Percentiles rank a stretch among this genome's conserved stretches.
phyloP scores from a whole-genome alignment of 2,329 filamentous ascomycete genomes.

The Leptodontidium sp. region DNA sequence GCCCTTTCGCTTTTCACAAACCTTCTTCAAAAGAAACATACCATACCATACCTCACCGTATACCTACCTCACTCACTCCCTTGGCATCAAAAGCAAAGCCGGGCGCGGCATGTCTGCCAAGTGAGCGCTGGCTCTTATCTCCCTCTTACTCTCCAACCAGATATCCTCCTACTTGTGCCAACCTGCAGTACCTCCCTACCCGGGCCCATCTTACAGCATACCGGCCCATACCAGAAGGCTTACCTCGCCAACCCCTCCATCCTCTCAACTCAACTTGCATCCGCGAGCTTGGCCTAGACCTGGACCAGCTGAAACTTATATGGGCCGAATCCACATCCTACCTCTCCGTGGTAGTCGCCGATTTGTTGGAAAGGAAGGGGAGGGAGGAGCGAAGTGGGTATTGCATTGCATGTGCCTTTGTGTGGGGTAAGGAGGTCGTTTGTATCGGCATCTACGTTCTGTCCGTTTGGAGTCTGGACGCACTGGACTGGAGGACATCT shows the following conservation, averaged over 20 bases:
- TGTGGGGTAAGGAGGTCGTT: neutral
- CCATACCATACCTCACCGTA: neutral
- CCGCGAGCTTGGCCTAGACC: constrained; percentile 15
- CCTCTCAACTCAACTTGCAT: neutral
- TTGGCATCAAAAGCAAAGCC: constrained; percentile 23
- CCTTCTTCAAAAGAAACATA: neutral
- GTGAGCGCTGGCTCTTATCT: constrained; percentile 1
- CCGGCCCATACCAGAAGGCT: constrained; percentile 4
- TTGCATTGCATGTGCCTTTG: neutral
- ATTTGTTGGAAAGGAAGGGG: no score
- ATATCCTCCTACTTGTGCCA: neutral
- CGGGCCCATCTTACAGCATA: constrained; percentile 12
- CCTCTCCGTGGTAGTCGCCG: neutral
- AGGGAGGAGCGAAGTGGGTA: neutral
- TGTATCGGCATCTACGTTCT: neutral
- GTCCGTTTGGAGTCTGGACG: neutral
- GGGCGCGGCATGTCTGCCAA: constrained; percentile 16
- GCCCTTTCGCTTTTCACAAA: neutral
- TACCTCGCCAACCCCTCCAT: neutral
- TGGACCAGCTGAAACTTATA: constrained; percentile 13
- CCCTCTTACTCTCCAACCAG: neutral
- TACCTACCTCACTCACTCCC: neutral
- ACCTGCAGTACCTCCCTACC: no score
- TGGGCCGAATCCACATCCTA: neutral
- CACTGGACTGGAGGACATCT: neutral